Evolutionary conservation across 768 basidiomycete species (phyloP).

Genomic region (Harrya chromipes): DNA sequence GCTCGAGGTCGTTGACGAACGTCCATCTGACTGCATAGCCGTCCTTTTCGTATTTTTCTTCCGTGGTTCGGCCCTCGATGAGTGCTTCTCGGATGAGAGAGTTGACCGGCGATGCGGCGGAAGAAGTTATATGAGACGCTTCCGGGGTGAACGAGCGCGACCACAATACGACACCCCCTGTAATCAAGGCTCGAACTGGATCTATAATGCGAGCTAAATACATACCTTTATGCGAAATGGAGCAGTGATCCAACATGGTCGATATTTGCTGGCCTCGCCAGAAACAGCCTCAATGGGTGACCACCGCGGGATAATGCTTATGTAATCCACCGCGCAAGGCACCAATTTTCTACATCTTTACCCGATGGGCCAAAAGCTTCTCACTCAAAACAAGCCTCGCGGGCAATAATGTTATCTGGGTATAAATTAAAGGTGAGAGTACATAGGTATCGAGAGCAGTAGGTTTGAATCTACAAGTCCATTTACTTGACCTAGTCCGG

Average conservation of each 20-base stretch:
- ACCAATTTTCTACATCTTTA: too few relatives aligned
- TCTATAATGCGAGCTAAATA: background rate
- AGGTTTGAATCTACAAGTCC: background rate
- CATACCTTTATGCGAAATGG: constrained; percentile 89
- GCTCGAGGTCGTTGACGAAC: constrained; percentile 90
- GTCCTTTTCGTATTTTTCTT: constrained; percentile 88
- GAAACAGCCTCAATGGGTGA: too few relatives aligned
- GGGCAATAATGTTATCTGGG: constrained; percentile 8
- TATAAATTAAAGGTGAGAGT: constrained; percentile 6
- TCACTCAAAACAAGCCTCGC: too few relatives aligned
- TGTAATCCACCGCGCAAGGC: too few relatives aligned
- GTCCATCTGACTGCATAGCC: constrained; percentile 95
- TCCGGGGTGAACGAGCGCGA: constrained; percentile 92
- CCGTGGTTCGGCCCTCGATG: constrained; percentile 82
- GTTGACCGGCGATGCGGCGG: constrained; percentile 80
- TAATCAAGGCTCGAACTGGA: constrained; percentile 4
- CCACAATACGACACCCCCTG: constrained; percentile 94
- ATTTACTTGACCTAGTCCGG: constrained; percentile 6
- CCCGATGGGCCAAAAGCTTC: too few relatives aligned
- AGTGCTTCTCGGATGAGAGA: constrained; percentile 86
- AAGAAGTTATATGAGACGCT: constrained; percentile 63
- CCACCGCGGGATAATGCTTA: too few relatives aligned
- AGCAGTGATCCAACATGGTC: constrained; percentile 90
- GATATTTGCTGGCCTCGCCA: too few relatives aligned
- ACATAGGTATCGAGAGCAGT: background rate